Conservation (phyloP, 352 stramenopile genomes). For the Globisporangium spiculum region DNA sequence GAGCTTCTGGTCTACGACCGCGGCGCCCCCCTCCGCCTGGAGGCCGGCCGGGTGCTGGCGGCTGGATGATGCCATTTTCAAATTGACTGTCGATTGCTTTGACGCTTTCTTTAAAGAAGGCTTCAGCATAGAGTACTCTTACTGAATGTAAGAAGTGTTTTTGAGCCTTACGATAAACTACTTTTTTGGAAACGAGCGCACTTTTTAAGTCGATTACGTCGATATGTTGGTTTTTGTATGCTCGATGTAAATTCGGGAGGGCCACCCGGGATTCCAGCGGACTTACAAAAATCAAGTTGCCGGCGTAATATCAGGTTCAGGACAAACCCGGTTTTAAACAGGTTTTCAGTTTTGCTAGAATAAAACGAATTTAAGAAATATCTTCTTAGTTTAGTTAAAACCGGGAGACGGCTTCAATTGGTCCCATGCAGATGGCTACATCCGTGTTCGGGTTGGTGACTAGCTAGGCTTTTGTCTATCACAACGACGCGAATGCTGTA, state of each 20-base stretch:
- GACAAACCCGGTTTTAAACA: neutral
- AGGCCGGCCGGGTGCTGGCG: no score
- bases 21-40: neutral
- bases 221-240: neutral
- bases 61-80: neutral
- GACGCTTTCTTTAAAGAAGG: neutral
- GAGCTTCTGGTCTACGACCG: slow-evolving; percentile 27
- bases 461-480: no score
- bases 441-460: no score
- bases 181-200: neutral
- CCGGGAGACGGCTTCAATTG: no score
- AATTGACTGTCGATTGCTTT: no score
- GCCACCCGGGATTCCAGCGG: neutral
- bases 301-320: neutral
- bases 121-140: neutral
- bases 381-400: neutral
- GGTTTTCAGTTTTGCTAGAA: neutral
- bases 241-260: neutral
- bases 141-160: neutral
- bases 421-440: no score
- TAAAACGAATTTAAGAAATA: neutral
- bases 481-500: neutral
- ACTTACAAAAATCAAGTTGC: neutral
- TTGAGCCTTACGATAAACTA: neutral
- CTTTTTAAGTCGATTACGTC: neutral